Base-by-base conservation (phyloP, 768 basidiomycete species). In the Wakefieldia striispora region DNA sequence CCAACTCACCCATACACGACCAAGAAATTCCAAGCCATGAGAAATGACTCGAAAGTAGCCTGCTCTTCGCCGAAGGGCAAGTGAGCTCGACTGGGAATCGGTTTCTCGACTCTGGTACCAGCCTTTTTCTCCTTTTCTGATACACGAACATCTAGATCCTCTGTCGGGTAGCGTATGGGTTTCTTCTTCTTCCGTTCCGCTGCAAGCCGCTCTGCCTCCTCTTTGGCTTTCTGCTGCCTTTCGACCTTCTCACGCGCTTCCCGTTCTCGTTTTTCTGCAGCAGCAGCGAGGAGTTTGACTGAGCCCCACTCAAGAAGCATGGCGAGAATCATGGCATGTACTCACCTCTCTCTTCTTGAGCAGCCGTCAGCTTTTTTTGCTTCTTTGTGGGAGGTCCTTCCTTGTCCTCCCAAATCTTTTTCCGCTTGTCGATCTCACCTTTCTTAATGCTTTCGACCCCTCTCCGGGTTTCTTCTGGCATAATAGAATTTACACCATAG, bases 21-120 rank as follows among this genome's bases (percentile, higher is more conserved):
- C 47, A 98, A 69, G 68, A 95, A 95, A 69, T 91, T 94, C 95
- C 95, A 99, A 9, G 83, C 74, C 86, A 91, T 86, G 26, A 98
- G 70, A 67, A 97, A 92, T 9, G 78, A 72, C 65, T 97, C 95
- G 54, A 97, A 95, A 12, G 77, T 71, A 11, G 74, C 76, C 8
- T 79, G 74, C 27, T 73, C 71, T 33, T 82, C 77, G 43, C 84
- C 82, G 64, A 91, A 91, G 4, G 91, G 87, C 44, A 92, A 70
- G 12, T 75, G 74, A 2, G 69, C 65, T 44, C 78, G 75, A 59
- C 80, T 88, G 4, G 88, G 80, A 40, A 78, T 59, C 20, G 91
- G 91, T 51, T 87, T 75, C 60, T 76, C 78, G 24, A 85, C 67
- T 57, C 78, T 83, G 69, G 81, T 76, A 7, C 91, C 90, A 4